Evolutionary conservation across 257 asterid species (phyloP), one percentile per base, ranked within the genome.

Genomic region (Solanum gandarillasii): DNA sequence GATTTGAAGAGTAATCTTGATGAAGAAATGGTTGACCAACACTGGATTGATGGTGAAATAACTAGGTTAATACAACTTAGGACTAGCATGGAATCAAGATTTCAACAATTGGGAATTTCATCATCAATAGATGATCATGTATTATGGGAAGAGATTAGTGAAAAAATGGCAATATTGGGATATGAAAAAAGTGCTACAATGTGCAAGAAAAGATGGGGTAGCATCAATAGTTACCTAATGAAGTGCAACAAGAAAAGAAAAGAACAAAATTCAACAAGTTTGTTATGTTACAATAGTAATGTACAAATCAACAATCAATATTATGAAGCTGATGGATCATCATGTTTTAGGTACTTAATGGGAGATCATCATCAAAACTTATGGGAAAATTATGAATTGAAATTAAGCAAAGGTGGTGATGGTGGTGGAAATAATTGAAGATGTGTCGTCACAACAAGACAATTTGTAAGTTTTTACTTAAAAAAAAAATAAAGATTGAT

Each of bases 121-220:
- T 70, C 74, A 68, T 27, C 74, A 68, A 65, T 29, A 65, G 16
- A 65, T 65, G 83, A 43, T 18, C 29, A 74, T 48, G 87, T 88
- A 4, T 41, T 92, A 20, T 96, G 99, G 98, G 98, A 96, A 20
- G 99, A 94, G 35, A 91, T 96, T 29, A 91, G 95, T 0, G 60
- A 87, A 7, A 94, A 93, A 74, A 93, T 95, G 98, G 89, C 91
- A 4, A 93, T 93, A 86, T 91, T 93, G 25, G 99, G 98, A 16
- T 92, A 95, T 52, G 95, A 93, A 0, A 94, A 98, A 94, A 92
- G 92, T 87, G 92, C 89, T 0, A 16, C 84, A 36, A 88, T 87
- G 91, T 94, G 98, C 87, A 96, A 91, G 82, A 91, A 94, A 3
- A 96, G 93, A 89, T 95, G 98, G 98, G 94, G 91, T 36, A 86